Percentiles rank a stretch among this genome's conserved stretches.
phyloP scores from a whole-genome alignment of 768 basidiomycete species.

The Mycena belliarum region DNA sequence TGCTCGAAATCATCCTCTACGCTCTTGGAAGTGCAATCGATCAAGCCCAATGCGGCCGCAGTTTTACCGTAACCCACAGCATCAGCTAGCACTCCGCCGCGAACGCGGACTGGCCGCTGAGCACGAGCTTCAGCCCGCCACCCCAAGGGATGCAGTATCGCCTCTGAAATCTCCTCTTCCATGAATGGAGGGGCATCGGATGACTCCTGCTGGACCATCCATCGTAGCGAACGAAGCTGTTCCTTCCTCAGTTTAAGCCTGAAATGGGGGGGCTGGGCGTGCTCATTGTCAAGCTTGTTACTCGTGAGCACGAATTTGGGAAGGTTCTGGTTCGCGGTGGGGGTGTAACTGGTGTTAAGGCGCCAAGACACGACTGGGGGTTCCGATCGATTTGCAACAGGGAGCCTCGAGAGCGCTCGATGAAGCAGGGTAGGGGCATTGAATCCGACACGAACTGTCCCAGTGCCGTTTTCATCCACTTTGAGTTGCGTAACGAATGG shows the following conservation, averaged over 20 bases:
- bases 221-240: constrained; percentile 85
- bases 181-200: constrained; percentile 67
- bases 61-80: constrained; percentile 98
- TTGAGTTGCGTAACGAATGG: constrained; percentile 87
- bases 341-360: constrained; percentile 75
- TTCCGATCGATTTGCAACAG: constrained; percentile 51
- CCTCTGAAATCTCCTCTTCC: constrained; percentile 94
- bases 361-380: constrained; percentile 71
- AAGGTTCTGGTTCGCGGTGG: constrained; percentile 56
- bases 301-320: constrained; percentile 72
- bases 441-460: constrained; percentile 80
- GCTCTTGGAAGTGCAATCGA: constrained; percentile 65
- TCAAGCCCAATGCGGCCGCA: constrained; percentile 88
- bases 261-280: constrained; percentile 80
- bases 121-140: constrained; percentile 96
- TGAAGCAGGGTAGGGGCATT: constrained; percentile 88
- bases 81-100: constrained; percentile 92
- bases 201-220: constrained; percentile 88
- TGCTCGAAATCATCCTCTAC: constrained; percentile 61
- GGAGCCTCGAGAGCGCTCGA: constrained; percentile 80
- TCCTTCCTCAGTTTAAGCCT: constrained; percentile 73
- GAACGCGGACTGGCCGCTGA: constrained; percentile 68
- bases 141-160: constrained; percentile 79
- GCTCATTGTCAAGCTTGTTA: constrained; percentile 72
- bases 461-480: constrained; percentile 59